phyloP scores from a whole-genome alignment of 2,329 filamentous ascomycete species.

The Trichoderma sp. region DNA sequence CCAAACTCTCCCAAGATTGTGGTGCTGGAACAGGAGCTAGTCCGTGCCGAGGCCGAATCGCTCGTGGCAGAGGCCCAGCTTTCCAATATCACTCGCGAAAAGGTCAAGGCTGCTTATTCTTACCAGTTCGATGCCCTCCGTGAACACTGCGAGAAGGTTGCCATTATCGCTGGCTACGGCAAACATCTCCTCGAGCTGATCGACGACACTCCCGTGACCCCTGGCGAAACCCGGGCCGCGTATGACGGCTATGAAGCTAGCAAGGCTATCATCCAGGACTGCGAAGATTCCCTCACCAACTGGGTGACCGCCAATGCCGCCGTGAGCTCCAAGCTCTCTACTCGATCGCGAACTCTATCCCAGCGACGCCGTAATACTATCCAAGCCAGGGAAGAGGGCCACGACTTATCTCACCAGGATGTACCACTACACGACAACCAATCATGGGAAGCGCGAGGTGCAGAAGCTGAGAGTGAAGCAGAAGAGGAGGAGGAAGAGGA shows the following conservation, averaged over 20 bases:
- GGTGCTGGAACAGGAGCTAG: constrained; percentile 96
- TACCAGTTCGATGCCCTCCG: constrained; percentile 98
- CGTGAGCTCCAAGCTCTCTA: constrained; percentile 83
- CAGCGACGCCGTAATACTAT: constrained; percentile 78
- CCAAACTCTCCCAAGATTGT: constrained; percentile 97
- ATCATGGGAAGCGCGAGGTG: constrained; percentile 75
- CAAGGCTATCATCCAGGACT: constrained; percentile 99
- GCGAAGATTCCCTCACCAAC: constrained; percentile 94
- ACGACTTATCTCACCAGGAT: constrained; percentile 84
- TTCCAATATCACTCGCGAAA: constrained; percentile 98
- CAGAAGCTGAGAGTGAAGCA: constrained; percentile 65
- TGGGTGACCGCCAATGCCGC: constrained; percentile 92
- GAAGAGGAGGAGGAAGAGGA: constrained; percentile 59
- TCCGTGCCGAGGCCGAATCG: constrained; percentile 97
- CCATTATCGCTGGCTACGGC: constrained; percentile 95
- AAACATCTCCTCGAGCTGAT: constrained; percentile 98
- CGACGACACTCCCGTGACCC: constrained; percentile 95
- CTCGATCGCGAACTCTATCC: constrained; percentile 82
- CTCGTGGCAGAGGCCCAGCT: constrained; percentile 96
- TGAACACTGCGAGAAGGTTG: constrained; percentile 97
- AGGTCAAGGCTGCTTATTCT: constrained; percentile 96
- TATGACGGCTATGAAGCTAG: constrained; percentile 98
- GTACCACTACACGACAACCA: constrained; percentile 74
- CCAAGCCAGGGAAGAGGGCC: constrained; percentile 65
- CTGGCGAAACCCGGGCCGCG: constrained; percentile 90